phyloP scores from a whole-genome alignment of 495 filamentous ascomycete genomes.

The Pseudevernia furfuracea region DNA sequence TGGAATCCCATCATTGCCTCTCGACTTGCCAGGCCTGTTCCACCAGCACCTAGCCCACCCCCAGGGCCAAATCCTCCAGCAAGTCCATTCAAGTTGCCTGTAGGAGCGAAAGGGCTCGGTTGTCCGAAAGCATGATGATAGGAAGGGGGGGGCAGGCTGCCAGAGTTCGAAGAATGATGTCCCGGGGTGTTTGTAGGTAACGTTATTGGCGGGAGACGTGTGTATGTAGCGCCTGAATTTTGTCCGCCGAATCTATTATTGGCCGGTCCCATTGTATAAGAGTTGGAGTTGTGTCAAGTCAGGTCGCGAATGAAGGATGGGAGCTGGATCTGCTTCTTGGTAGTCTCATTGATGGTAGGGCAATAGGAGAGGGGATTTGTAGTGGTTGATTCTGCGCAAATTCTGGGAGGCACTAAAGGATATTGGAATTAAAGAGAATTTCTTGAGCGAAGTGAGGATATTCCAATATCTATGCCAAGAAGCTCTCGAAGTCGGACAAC shows the following conservation, averaged over 20 bases:
- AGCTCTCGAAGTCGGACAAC: conserved; percentile 4
- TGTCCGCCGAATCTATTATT: conserved; percentile 48
- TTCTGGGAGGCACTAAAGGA: neutral
- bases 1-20: conserved; percentile 81
- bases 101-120: conserved; percentile 56
- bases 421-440: neutral
- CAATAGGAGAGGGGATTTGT: neutral
- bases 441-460: neutral
- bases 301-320: neutral
- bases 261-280: conserved; percentile 43
- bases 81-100: conserved; percentile 50
- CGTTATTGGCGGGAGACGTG: conserved; percentile 39
- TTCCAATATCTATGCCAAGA: neutral
- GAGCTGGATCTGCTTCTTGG: neutral
- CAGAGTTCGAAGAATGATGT: conserved; percentile 39
- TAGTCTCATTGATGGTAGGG: conserved; percentile 13
- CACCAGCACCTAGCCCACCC: conserved; percentile 53
- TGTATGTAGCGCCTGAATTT: conserved; percentile 42
- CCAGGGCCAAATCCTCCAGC: conserved; percentile 50
- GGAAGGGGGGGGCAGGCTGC: conserved; percentile 53
- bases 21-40: conserved; percentile 80
- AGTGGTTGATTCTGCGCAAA: neutral
- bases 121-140: conserved; percentile 51
- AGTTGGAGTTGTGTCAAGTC: conserved; percentile 31
- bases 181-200: conserved; percentile 29